Evolutionary conservation across 148 eudicot genomes (phyloP).

Genomic region (Fallopia convolvulus): DNA sequence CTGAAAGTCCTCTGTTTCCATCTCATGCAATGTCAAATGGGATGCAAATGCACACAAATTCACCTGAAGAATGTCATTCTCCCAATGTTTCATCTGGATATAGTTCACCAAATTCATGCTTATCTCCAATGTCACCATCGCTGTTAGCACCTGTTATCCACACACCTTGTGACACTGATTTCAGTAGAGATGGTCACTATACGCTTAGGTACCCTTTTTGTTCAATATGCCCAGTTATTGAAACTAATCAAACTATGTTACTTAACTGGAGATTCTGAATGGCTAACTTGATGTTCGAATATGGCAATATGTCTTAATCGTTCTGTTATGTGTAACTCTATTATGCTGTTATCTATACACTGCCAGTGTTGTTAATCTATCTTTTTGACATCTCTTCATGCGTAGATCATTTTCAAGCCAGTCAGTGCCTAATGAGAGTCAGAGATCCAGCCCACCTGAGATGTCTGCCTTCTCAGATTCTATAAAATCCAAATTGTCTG

Average conservation of each 20-base stretch:
- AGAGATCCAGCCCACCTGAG: slow-evolving; percentile 41
- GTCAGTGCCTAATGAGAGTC: slow-evolving; percentile 27
- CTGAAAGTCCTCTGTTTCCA: slow-evolving; percentile 28
- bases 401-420: slow-evolving; percentile 27
- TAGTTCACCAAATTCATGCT: slow-evolving; percentile 7
- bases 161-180: neutral
- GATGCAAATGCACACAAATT: slow-evolving; percentile 20
- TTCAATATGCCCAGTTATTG: neutral
- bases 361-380: neutral
- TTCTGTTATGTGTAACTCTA: neutral
- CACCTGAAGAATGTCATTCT: slow-evolving; percentile 38
- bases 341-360: neutral
- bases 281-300: neutral
- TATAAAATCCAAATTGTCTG: slow-evolving; percentile 51
- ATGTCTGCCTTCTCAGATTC: slow-evolving; percentile 63
- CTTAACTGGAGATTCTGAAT: neutral
- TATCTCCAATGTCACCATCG: slow-evolving; percentile 6
- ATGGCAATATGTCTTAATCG: neutral
- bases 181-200: slow-evolving; percentile 18
- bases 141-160: neutral
- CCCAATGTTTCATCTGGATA: slow-evolving; percentile 19
- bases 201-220: slow-evolving; percentile 27
- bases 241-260: neutral
- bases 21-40: slow-evolving; percentile 17
- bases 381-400: slow-evolving; percentile 5